Evolutionary conservation across 805 yeast species (phyloP), one percentile per base, ranked within the genome.

Genomic region (Cephaloascus fragrans): DNA sequence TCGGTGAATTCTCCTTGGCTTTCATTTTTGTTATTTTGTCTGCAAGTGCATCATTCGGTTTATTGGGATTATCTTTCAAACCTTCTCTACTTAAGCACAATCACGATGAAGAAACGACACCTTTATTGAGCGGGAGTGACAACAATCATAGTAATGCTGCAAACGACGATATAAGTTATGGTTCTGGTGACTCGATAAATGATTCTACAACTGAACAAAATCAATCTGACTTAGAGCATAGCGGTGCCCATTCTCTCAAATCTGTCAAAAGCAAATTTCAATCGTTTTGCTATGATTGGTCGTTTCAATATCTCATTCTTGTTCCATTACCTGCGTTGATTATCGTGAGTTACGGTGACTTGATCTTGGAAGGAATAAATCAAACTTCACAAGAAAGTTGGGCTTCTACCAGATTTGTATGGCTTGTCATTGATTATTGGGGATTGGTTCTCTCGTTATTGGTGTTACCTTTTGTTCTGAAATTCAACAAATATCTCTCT

Each of bases 281-380:
- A 37, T 72, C 77, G 3, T 69, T 73, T 36, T 72, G 80, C 32
- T 85, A 82, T 51, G 95, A 83, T 49, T 88, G 96, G 96, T 68
- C 80, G 14, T 46, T 85, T 15, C 95, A 88, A 55, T 86, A 75
- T 49, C 46, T 84, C 26, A 44, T 79, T 1, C 53, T 81, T 15
- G 85, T 82, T 12, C 96, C 96, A 2, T 38, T 81, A 12, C 61
- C 82, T 1, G 61, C 78, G 3, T 67, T 72, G 26, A 50, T 80
- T 28, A 51, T 79, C n/a, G 70, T 75, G 47, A 70, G 73, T 40
- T 57, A 69, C 29, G 80, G 82, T 4, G 71, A 67, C 42, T 56
- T 83, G 41, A 49, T 78, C 2, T 52, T 85, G 26, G 79, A 77
- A 41, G 93, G 85, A 0, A 44, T 82, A 17, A 73, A 72, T 49